Conservation (phyloP, 805 yeast species). For the Pichia manshurica region DNA sequence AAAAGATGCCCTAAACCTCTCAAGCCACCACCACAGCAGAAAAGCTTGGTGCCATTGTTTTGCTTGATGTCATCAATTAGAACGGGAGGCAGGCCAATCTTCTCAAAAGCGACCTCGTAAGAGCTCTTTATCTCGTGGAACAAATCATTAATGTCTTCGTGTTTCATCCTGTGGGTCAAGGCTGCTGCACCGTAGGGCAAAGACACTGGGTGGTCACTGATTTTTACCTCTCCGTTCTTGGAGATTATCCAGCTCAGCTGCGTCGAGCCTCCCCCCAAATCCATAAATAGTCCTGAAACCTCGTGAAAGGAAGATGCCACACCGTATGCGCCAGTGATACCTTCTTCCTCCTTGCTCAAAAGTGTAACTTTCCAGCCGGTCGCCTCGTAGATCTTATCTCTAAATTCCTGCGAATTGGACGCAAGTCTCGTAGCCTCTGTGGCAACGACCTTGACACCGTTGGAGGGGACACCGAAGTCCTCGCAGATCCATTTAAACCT, state of each 20-base stretch:
- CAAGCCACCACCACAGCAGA: slow-evolving; percentile 70
- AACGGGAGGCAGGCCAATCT: slow-evolving; percentile 47
- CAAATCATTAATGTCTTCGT: slow-evolving; percentile 45
- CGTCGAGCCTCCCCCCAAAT: slow-evolving; percentile 66
- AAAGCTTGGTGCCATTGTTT: slow-evolving; percentile 58
- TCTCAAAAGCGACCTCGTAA: slow-evolving; percentile 43
- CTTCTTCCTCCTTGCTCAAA: slow-evolving; percentile 59
- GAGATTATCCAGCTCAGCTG: slow-evolving; percentile 67
- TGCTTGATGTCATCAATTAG: slow-evolving; percentile 44
- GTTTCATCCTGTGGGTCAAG: slow-evolving; percentile 46
- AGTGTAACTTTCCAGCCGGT: slow-evolving; percentile 64
- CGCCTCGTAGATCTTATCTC: slow-evolving; percentile 48
- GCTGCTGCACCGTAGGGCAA: slow-evolving; percentile 75
- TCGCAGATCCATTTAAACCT: slow-evolving; percentile 65
- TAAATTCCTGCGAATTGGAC: slow-evolving; percentile 53
- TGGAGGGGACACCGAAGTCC: slow-evolving; percentile 62
- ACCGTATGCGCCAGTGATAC: slow-evolving; percentile 63
- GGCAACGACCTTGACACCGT: slow-evolving; percentile 61
- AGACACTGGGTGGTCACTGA: slow-evolving; percentile 54
- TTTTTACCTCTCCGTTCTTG: slow-evolving; percentile 46
- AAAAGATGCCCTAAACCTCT: slow-evolving; percentile 64
- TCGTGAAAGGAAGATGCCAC: slow-evolving; percentile 68
- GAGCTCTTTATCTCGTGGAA: slow-evolving; percentile 50
- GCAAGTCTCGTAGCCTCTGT: slow-evolving; percentile 74
- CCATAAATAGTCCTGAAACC: slow-evolving; percentile 63